These are phyloP conservation scores for Macadamia integrifolia DNA, from an alignment of 164 flowering plant genomes.

Conservation along the genomic window DNA sequence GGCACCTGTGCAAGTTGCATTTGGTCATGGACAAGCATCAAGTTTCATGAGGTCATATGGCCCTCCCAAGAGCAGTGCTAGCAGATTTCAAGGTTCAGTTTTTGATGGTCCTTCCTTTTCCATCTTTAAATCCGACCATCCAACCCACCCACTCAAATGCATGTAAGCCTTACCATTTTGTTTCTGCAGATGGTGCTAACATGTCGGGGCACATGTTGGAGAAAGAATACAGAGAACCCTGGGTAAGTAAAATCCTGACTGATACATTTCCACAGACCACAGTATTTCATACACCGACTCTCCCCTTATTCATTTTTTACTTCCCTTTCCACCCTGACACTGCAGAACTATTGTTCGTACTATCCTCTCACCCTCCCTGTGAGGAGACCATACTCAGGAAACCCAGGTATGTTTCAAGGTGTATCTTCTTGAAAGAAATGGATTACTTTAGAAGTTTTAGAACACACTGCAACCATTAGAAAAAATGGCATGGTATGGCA, in stretches of 20 bases:
- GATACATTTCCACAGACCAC: not conserved
- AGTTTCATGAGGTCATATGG: constrained; percentile 30
- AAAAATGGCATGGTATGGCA: too few species aligned
- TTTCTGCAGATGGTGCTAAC: constrained; percentile 12
- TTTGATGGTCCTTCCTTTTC: constrained; percentile 13
- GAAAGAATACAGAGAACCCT: constrained; percentile 31
- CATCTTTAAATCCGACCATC: constrained; percentile 7
- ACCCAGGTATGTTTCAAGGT: constrained; percentile 50
- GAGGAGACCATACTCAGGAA: constrained; percentile 62
- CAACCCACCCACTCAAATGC: constrained; percentile 9
- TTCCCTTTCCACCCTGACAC: not conserved
- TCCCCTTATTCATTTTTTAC: not conserved
- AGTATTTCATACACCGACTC: too few species aligned
- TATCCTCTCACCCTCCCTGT: constrained; percentile 51
- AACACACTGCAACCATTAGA: too few species aligned
- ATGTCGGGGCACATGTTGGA: constrained; percentile 12
- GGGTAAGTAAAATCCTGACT: constrained; percentile 15
- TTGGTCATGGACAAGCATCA: constrained; percentile 35
- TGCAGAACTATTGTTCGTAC: constrained; percentile 22
- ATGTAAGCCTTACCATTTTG: not conserved
- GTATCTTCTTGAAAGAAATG: not conserved
- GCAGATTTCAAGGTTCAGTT: constrained; percentile 14
- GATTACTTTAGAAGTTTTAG: not conserved
- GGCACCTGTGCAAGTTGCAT: constrained; percentile 47
- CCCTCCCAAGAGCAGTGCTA: constrained; percentile 7